phyloP scores from a whole-genome alignment of 2,329 filamentous ascomycete genomes.

The Arthrobotrys entomopaga region DNA sequence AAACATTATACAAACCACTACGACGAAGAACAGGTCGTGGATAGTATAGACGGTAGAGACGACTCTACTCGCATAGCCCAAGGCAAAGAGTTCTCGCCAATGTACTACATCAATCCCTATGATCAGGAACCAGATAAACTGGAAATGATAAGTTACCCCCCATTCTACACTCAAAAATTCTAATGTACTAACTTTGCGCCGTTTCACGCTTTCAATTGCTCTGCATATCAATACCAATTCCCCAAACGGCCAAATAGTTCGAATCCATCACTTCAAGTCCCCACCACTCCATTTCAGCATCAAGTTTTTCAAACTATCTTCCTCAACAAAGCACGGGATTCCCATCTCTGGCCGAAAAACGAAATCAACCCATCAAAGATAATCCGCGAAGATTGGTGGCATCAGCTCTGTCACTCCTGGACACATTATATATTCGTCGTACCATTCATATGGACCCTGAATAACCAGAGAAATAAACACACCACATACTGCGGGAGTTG shows the following conservation, averaged over 20 bases:
- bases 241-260: constrained; percentile 35
- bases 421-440: constrained; percentile 74
- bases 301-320: constrained; percentile 67
- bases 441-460: constrained; percentile 77
- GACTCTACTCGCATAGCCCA: constrained; percentile 61
- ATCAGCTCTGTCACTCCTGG: constrained; percentile 73
- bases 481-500: constrained; percentile 74
- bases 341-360: constrained; percentile 69
- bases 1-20: constrained; percentile 74
- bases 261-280: constrained; percentile 31
- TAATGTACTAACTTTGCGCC: background rate
- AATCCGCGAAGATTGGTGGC: constrained; percentile 74
- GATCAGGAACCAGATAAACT: constrained; percentile 68
- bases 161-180: background rate
- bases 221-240: constrained; percentile 49
- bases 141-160: constrained; percentile 66
- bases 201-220: constrained; percentile 44
- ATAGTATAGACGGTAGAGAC: constrained; percentile 61
- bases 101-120: constrained; percentile 74
- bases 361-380: constrained; percentile 71
- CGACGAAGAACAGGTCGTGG: constrained; percentile 64
- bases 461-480: constrained; percentile 68
- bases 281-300: constrained; percentile 20
- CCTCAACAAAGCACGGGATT: constrained; percentile 69
- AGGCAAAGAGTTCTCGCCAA: constrained; percentile 68